phyloP scores from a whole-genome alignment of 129 eudicot species.

The Artemisia argyi region DNA sequence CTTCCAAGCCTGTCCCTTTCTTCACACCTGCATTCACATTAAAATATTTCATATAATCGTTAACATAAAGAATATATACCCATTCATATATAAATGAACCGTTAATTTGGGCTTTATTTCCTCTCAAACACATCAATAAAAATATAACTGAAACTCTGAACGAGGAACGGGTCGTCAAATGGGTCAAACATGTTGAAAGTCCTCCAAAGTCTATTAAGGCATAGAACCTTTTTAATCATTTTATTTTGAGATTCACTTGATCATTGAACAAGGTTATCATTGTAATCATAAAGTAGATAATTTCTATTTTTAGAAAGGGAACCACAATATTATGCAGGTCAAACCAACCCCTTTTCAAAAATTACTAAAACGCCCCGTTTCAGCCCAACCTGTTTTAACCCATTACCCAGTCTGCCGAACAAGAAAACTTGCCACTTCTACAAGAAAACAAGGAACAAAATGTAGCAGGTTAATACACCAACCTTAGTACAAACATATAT shows the following conservation, averaged over 20 bases:
- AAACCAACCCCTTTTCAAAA: background rate
- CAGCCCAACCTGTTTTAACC: no score
- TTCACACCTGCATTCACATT: slow-evolving; percentile 29
- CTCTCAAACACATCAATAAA: background rate
- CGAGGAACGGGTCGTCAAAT: no score
- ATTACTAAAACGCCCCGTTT: no score
- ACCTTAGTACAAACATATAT: slow-evolving; percentile 88
- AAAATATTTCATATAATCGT: background rate
- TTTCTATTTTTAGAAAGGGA: background rate
- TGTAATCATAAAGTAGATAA: no score
- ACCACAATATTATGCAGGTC: background rate
- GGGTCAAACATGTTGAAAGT: slow-evolving; percentile 1
- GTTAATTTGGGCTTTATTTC: background rate
- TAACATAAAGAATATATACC: background rate
- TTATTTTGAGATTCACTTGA: no score
- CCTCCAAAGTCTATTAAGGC: background rate
- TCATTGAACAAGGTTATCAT: no score
- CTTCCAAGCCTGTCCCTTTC: background rate
- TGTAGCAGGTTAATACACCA: slow-evolving; percentile 14
- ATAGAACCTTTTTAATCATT: background rate
- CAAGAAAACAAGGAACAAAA: background rate
- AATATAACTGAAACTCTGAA: background rate
- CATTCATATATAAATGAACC: background rate
- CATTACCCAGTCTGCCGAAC: no score
- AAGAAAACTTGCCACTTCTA: background rate